Percentiles rank a stretch among this genome's conserved stretches.
phyloP scores from a whole-genome alignment of 768 basidiomycete genomes.

The Amanita molliuscula region DNA sequence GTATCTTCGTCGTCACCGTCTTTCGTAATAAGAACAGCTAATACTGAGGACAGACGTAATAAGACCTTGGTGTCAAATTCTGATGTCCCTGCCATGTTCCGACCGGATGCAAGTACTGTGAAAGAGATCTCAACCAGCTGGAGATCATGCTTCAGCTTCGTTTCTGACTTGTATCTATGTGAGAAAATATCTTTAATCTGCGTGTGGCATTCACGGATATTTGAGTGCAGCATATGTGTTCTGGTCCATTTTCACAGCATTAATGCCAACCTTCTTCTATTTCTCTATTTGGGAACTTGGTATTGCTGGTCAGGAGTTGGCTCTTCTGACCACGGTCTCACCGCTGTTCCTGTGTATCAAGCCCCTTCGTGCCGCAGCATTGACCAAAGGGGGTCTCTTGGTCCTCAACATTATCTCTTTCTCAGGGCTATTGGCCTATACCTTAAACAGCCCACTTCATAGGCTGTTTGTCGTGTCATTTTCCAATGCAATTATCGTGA shows the following conservation, averaged over 20 bases:
- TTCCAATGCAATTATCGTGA: slow-evolving; percentile 38
- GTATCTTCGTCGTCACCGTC: slow-evolving; percentile 35
- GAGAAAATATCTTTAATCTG: slow-evolving; percentile 14
- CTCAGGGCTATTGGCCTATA: slow-evolving; percentile 43
- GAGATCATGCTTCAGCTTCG: slow-evolving; percentile 16
- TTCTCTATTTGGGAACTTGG: slow-evolving; percentile 90
- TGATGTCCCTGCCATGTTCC: background rate
- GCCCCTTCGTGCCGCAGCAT: slow-evolving; percentile 32
- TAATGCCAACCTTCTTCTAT: slow-evolving; percentile 78
- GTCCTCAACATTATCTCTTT: slow-evolving; percentile 40
- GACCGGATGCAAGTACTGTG: background rate
- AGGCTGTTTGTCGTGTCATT: slow-evolving; percentile 47
- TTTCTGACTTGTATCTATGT: slow-evolving; percentile 49
- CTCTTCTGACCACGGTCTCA: slow-evolving; percentile 61
- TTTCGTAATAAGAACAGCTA: slow-evolving; percentile 21
- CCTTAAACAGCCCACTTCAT: slow-evolving; percentile 36
- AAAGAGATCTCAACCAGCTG: background rate
- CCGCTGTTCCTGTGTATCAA: slow-evolving; percentile 48
- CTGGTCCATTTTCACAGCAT: slow-evolving; percentile 76
- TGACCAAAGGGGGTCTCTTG: slow-evolving; percentile 37
- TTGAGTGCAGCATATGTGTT: slow-evolving; percentile 55
- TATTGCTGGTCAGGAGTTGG: slow-evolving; percentile 72
- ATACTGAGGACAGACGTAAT: background rate
- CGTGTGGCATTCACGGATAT: slow-evolving; percentile 6
- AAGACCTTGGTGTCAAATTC: background rate